Percentiles rank a stretch among this genome's conserved stretches.
These are phyloP conservation scores for Alisma plantagoaquatica DNA, from an alignment of 106 monocot species.

Conservation along the genomic window DNA sequence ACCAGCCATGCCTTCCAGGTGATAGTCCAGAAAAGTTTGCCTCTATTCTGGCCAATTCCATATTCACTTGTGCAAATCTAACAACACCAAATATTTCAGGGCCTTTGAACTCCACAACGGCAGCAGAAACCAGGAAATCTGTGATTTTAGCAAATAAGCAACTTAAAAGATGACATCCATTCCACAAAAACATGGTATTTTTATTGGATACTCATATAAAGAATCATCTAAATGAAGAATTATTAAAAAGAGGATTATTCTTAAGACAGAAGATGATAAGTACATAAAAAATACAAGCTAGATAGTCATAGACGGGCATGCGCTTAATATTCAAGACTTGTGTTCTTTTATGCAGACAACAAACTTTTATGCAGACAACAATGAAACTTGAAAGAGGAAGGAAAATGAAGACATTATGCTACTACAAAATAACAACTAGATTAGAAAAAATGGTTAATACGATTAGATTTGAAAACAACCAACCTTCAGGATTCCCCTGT, in stretches of 20 bases:
- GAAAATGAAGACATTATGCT: neutral
- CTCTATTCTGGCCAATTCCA: slow-evolving; percentile 84
- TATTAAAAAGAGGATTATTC: neutral
- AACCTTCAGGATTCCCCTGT: slow-evolving; percentile 92
- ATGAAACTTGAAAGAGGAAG: neutral
- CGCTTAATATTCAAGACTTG: neutral
- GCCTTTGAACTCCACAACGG: slow-evolving; percentile 94
- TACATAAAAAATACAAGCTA: neutral
- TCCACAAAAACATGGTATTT: no score
- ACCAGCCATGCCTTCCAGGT: slow-evolving; percentile 76
- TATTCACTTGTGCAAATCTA: slow-evolving; percentile 78
- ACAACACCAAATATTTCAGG: slow-evolving; percentile 78
- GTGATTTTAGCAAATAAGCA: no score
- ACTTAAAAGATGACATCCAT: no score
- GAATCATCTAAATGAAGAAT: neutral
- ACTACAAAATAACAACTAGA: neutral
- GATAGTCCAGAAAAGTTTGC: slow-evolving; percentile 77
- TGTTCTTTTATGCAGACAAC: neutral
- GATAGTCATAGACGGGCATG: no score
- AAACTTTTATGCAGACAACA: no score
- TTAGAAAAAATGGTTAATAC: neutral
- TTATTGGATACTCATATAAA: no score
- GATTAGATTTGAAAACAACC: neutral
- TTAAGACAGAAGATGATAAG: neutral
- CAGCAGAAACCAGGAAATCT: slow-evolving; percentile 84